phyloP scores from a whole-genome alignment of 2,329 filamentous ascomycete genomes.

The Claviceps pusilla region DNA sequence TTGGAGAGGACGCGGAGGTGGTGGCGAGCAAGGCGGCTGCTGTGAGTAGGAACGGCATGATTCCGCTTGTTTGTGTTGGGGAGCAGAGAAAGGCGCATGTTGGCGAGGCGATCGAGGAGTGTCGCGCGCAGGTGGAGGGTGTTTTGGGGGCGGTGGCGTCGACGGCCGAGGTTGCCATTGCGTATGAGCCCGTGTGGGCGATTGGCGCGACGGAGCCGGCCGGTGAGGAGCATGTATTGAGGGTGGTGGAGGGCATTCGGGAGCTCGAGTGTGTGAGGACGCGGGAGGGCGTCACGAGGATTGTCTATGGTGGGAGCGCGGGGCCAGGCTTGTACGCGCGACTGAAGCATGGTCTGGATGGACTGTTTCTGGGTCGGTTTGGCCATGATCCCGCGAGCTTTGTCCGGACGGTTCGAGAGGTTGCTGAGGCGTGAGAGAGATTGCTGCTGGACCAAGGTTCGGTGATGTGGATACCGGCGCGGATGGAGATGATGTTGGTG shows the following conservation, averaged over 20 bases:
- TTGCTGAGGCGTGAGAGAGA: slow-evolving; percentile 30
- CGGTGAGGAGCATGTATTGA: slow-evolving; percentile 54
- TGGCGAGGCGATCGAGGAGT: slow-evolving; percentile 48
- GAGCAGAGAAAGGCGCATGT: slow-evolving; percentile 42
- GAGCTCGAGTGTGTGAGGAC: slow-evolving; percentile 32
- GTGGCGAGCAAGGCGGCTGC: slow-evolving; percentile 57
- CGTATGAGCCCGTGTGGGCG: slow-evolving; percentile 82
- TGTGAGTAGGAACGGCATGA: slow-evolving; percentile 51
- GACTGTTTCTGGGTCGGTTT: slow-evolving; percentile 68
- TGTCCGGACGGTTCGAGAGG: slow-evolving; percentile 55
- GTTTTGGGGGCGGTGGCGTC: slow-evolving; percentile 46
- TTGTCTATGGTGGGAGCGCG: slow-evolving; percentile 72
- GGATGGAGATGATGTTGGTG: no score
- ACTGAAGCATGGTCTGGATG: slow-evolving; percentile 57
- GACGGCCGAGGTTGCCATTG: slow-evolving; percentile 56
- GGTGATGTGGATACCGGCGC: no score
- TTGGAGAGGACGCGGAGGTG: slow-evolving; percentile 57
- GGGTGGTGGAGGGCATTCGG: slow-evolving; percentile 51
- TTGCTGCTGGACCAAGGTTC: no score
- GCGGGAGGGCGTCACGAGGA: slow-evolving; percentile 44
- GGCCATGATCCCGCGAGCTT: slow-evolving; percentile 63
- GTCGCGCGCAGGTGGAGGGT: slow-evolving; percentile 47
- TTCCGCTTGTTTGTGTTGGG: slow-evolving; percentile 68
- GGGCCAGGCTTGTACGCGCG: slow-evolving; percentile 60
- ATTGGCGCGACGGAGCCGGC: slow-evolving; percentile 65